These are phyloP conservation scores for Peterozyma xylosa DNA, from an alignment of 805 yeast genomes.

Conservation along the genomic window DNA sequence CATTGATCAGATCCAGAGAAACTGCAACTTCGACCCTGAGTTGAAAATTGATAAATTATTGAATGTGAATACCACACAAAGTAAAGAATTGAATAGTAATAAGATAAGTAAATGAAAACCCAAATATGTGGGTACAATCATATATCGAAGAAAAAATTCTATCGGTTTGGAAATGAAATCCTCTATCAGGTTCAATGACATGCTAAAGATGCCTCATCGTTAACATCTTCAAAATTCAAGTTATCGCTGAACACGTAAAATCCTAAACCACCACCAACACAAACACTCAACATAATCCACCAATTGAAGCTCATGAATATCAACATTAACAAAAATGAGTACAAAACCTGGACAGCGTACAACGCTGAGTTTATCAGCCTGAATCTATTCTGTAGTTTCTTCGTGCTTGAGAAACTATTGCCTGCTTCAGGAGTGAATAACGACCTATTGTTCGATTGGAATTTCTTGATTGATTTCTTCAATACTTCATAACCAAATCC, in stretches of 20 bases:
- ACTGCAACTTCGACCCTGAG: too few species aligned
- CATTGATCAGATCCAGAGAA: too few species aligned
- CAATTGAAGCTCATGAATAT: slow-evolving; percentile 40
- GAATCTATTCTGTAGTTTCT: not conserved
- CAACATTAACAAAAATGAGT: slow-evolving; percentile 37
- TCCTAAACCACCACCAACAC: slow-evolving; percentile 32
- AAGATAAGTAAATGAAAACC: too few species aligned
- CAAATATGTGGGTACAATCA: too few species aligned
- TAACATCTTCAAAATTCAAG: not conserved
- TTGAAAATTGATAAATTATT: too few species aligned
- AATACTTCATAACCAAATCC: slow-evolving; percentile 29
- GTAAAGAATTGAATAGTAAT: too few species aligned
- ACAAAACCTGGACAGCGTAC: slow-evolving; percentile 34
- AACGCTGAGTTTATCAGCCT: slow-evolving; percentile 17
- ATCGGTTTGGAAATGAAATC: too few species aligned
- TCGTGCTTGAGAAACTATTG: not conserved
- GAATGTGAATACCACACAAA: too few species aligned
- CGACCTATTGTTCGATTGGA: not conserved
- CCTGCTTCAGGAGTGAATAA: not conserved
- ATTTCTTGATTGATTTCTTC: slow-evolving; percentile 12
- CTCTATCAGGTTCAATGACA: not conserved
- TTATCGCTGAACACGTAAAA: slow-evolving; percentile 16
- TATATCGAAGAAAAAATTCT: too few species aligned
- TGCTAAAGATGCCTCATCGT: not conserved
- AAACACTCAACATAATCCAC: slow-evolving; percentile 38